phyloP scores from a whole-genome alignment of 768 basidiomycete species.

The Cystobasidium ongulense region DNA sequence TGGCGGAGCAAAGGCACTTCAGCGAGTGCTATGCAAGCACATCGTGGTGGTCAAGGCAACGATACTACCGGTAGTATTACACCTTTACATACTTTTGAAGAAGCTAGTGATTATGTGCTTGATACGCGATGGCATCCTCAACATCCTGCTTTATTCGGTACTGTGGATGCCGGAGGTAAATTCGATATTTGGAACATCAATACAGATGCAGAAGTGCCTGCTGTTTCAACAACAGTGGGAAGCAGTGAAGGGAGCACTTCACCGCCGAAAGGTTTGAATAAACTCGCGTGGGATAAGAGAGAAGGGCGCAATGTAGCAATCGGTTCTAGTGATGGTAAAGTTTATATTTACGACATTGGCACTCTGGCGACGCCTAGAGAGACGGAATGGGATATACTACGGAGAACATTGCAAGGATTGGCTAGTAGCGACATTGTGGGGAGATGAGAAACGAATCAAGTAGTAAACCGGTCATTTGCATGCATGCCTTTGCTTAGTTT shows the following conservation, averaged over 20 bases:
- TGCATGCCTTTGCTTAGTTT: background rate
- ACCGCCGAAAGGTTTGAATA: slow-evolving; percentile 69
- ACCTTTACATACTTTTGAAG: slow-evolving; percentile 88
- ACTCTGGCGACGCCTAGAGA: slow-evolving; percentile 82
- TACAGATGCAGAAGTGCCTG: slow-evolving; percentile 89
- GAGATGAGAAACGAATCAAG: background rate
- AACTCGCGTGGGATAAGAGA: slow-evolving; percentile 86
- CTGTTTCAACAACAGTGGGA: slow-evolving; percentile 74
- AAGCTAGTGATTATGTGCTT: slow-evolving; percentile 96
- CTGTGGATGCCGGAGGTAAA: slow-evolving; percentile 86
- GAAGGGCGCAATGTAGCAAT: slow-evolving; percentile 82
- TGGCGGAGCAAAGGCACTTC: slow-evolving; percentile 63
- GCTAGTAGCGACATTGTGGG: background rate
- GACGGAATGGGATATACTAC: slow-evolving; percentile 86
- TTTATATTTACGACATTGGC: slow-evolving; percentile 92
- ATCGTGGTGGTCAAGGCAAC: slow-evolving; percentile 60
- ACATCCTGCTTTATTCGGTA: slow-evolving; percentile 88
- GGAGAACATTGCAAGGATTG: slow-evolving; percentile 71
- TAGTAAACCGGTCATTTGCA: background rate
- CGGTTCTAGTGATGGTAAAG: slow-evolving; percentile 80
- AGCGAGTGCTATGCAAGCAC: slow-evolving; percentile 52
- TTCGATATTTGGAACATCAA: slow-evolving; percentile 98
- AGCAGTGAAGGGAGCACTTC: slow-evolving; percentile 41
- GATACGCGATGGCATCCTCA: slow-evolving; percentile 96
- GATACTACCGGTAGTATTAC: slow-evolving; percentile 45